These are phyloP conservation scores for Brassica nigra DNA, from an alignment of 345 rosid species.

Conservation along the genomic window DNA sequence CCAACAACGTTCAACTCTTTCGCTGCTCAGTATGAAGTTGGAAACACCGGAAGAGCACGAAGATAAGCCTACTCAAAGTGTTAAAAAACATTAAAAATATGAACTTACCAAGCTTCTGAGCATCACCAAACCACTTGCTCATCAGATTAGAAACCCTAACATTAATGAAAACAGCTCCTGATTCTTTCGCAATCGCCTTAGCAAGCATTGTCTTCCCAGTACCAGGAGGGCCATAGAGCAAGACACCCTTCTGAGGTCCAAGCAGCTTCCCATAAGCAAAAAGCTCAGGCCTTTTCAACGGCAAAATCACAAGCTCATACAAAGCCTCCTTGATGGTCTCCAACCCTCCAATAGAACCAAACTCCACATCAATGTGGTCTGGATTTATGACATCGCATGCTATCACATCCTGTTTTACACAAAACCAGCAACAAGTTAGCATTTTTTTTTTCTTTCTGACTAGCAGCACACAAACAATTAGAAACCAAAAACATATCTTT, in stretches of 20 bases:
- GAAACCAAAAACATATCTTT: neutral
- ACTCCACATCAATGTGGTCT: constrained; percentile 88
- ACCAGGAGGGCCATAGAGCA: constrained; percentile 97
- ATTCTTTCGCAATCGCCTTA: constrained; percentile 96
- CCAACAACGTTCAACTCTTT: neutral
- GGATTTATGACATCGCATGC: constrained; percentile 98
- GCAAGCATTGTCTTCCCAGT: constrained; percentile 99
- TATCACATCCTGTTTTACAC: constrained; percentile 72
- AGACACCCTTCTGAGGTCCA: constrained; percentile 95
- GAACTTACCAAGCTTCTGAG: constrained; percentile 78
- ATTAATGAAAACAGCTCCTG: constrained; percentile 95
- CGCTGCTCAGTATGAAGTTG: neutral
- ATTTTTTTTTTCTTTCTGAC: neutral
- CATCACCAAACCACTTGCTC: constrained; percentile 99
- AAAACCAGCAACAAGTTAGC: constrained; percentile 16
- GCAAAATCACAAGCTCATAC: constrained; percentile 89
- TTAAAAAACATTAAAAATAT: too few species aligned
- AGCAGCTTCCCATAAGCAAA: constrained; percentile 91
- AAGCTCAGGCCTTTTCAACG: constrained; percentile 83
- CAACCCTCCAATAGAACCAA: constrained; percentile 86
- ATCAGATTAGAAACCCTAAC: constrained; percentile 83
- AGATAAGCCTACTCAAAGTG: neutral
- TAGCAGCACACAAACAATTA: neutral
- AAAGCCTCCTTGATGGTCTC: constrained; percentile 77
- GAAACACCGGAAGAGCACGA: neutral